phyloP scores from a whole-genome alignment of 2,329 filamentous ascomycete genomes.

The Penicillium psychrosexuale region DNA sequence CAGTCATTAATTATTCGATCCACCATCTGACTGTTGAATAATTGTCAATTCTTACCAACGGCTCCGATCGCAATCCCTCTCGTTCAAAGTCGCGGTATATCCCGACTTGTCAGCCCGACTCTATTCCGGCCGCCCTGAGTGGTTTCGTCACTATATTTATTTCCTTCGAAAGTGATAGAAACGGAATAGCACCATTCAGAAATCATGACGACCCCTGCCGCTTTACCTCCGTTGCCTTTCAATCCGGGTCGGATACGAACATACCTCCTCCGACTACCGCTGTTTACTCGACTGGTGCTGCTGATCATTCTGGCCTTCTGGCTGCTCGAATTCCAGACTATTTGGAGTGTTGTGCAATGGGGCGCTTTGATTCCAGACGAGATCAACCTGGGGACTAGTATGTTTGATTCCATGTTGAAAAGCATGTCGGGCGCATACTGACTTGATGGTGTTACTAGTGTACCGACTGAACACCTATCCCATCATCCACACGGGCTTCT shows the following conservation, averaged over 20 bases:
- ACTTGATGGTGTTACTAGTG: conserved; percentile 54
- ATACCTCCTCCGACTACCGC: conserved; percentile 78
- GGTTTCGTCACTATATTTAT: not conserved
- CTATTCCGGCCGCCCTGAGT: not conserved
- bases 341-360: conserved; percentile 73
- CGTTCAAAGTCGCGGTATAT: not conserved
- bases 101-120: not conserved
- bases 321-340: conserved; percentile 64
- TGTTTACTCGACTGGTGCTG: conserved; percentile 74
- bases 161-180: not conserved
- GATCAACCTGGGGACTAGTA: conserved; percentile 69
- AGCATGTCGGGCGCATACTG: not conserved
- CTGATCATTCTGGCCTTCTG: conserved; percentile 66
- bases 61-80: not conserved
- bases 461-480: conserved; percentile 92
- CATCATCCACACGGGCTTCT: conserved; percentile 74
- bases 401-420: conserved; percentile 33
- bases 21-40: not conserved
- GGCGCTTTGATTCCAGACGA: conserved; percentile 74
- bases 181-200: not conserved
- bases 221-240: conserved; percentile 57
- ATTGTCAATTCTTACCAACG: not conserved
- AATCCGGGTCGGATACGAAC: conserved; percentile 72
- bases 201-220: conserved; percentile 47
- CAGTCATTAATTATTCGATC: conserved; percentile 7